Evolutionary conservation across 352 stramenopile genomes (phyloP).

Genomic region (Pythium biforme): DNA sequence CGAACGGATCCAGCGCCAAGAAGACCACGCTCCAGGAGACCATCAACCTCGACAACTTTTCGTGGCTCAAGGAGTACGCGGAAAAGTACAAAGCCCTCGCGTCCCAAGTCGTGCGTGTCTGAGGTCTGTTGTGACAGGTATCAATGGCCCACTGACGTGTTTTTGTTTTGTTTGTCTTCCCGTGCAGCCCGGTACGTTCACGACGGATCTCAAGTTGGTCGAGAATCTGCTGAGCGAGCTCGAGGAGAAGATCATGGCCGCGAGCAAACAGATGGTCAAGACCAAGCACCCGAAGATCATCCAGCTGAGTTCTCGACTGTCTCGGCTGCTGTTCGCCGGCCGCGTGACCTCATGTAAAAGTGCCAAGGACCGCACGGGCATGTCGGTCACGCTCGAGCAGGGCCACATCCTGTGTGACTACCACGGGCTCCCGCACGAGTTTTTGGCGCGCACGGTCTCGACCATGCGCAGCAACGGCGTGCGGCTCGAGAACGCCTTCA

Average conservation of each 20-base stretch:
- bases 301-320: conserved; percentile 77
- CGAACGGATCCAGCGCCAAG: conserved; percentile 84
- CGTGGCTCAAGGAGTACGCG: conserved; percentile 71
- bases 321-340: conserved; percentile 77
- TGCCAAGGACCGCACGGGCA: conserved; percentile 97
- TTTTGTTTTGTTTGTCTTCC: neutral
- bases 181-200: conserved; percentile 8
- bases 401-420: conserved; percentile 75
- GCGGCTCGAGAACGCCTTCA: conserved; percentile 82
- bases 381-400: conserved; percentile 96
- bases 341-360: conserved; percentile 96
- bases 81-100: conserved; percentile 31
- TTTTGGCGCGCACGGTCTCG: conserved; percentile 59
- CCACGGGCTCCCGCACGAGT: conserved; percentile 56
- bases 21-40: conserved; percentile 75
- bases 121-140: neutral
- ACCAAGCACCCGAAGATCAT: conserved; percentile 81
- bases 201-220: conserved; percentile 43
- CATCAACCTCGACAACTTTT: conserved; percentile 80
- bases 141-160: neutral
- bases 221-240: conserved; percentile 52
- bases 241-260: conserved; percentile 69
- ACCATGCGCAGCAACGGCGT: conserved; percentile 85
- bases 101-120: conserved; percentile 13
- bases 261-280: conserved; percentile 64